Evolutionary conservation across 2,329 filamentous ascomycete genomes (phyloP), one percentile per base, ranked within the genome.

Genomic region (Fusarium lyarnte): DNA sequence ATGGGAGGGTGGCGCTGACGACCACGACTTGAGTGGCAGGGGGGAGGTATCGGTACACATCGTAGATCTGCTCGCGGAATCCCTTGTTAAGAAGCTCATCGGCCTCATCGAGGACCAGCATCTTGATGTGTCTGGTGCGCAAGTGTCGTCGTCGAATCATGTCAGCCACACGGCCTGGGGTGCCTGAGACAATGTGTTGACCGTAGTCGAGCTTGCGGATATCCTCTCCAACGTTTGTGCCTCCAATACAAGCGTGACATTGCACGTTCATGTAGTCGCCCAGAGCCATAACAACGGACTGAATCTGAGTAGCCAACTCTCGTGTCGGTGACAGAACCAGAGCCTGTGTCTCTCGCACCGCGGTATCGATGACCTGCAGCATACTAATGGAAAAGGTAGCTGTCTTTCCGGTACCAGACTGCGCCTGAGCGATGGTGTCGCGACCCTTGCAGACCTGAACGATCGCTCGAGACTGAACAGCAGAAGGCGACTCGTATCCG

Each of bases 211-310:
- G 93, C 85, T 97, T 97, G 82, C 94, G 92, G 77, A 99, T 99
- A 81, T 99, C 96, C 81, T 98, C 96, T 77, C 96, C 94, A 41
- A 99, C 95, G 80, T 97, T 98, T 75, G 96, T 99, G 68, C 96
- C 96, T 76, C 96, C 96, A 79, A 99, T 98, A 84, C 96, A 99
- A 66, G 96, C 95, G 79, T 99, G 96, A 85, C 96, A 99, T 84
- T 99, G 95, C 7, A 99, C 94, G 81, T 98, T 98, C 96, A 99
- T 98, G 87, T 98, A 99, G 84, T 99, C 96, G 74, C 96, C 96
- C n/a, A 99, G 90, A n/a, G 96, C 96, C 91, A 98, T 97, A 77
- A 99, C 93, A 66, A 99, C 96, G 39, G 94, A 97, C 85, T 99
- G 96, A 74, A 99, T 99, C 85, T 99, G 96, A 33, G 95, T 98